A percentile compares a stretch with the other conserved stretches of the same genome.
Conservation (phyloP, 2,329 filamentous ascomycete genomes). For the Fusarium odoratissimum region DNA sequence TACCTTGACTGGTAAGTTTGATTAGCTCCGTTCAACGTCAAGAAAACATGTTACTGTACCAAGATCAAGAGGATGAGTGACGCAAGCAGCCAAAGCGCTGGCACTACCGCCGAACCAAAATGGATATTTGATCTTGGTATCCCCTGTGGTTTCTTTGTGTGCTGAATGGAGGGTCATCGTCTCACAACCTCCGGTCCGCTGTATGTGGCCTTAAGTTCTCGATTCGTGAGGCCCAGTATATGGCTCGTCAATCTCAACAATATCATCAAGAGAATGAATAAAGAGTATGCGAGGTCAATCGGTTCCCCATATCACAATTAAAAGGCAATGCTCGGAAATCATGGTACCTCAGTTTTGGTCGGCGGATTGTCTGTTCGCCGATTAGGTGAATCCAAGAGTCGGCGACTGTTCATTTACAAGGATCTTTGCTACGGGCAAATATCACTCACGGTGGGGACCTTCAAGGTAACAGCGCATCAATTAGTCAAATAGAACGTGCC, state of each 20-base stretch:
- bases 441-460: rapidly evolving
- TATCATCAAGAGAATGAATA: rapidly evolving
- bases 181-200: neutral
- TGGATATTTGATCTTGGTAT: constrained; percentile 63
- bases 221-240: too few species aligned
- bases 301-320: rapidly evolving
- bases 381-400: neutral
- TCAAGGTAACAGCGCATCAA: neutral
- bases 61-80: constrained; percentile 93
- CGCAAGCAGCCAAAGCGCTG: constrained; percentile 87
- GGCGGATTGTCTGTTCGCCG: neutral
- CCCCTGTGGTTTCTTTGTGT: rapidly evolving
- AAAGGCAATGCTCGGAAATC: rapidly evolving
- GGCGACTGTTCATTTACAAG: neutral
- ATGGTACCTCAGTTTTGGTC: rapidly evolving
- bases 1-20: neutral
- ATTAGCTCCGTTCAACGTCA: neutral
- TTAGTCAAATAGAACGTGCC: too few species aligned
- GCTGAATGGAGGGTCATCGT: rapidly evolving
- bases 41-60: constrained; percentile 63
- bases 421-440: too few species aligned
- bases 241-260: rapidly evolving
- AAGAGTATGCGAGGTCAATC: too few species aligned
- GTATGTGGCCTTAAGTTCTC: rapidly evolving
- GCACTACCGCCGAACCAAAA: constrained; percentile 98